Evolutionary conservation across 371 early-diverging fungal genomes (phyloP).

Genomic region (Mortierella sp.): DNA sequence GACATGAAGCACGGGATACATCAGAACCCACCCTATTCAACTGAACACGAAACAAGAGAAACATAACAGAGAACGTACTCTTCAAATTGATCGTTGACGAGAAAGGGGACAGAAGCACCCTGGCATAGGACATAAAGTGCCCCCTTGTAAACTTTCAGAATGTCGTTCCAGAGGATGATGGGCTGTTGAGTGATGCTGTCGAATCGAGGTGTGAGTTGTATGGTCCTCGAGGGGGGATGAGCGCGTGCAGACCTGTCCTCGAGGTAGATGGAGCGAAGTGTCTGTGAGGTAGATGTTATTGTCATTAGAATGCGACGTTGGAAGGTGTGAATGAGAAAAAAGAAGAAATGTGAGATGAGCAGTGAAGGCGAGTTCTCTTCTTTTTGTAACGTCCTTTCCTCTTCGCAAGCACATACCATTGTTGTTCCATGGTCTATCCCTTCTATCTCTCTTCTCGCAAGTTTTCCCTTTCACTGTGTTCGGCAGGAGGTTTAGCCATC

Average conservation of each 20-base stretch:
- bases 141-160: background rate
- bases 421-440: background rate
- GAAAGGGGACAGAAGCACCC: background rate
- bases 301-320: background rate
- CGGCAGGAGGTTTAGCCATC: background rate
- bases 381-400: background rate
- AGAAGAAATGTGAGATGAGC: background rate
- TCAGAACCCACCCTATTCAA: background rate
- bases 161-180: constrained; percentile 10
- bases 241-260: background rate
- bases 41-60: background rate
- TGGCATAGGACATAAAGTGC: background rate
- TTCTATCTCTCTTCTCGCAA: no score
- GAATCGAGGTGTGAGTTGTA: constrained; percentile 7
- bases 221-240: background rate
- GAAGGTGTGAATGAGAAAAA: background rate
- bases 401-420: no score
- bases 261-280: constrained; percentile 5
- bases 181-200: constrained; percentile 1
- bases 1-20: background rate
- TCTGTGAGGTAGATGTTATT: background rate
- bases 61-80: background rate
- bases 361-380: background rate
- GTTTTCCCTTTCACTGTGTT: background rate
- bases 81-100: constrained; percentile 3